Evolutionary conservation across 352 stramenopile species (phyloP).

Genomic region (Globisporangium acanthophoron): DNA sequence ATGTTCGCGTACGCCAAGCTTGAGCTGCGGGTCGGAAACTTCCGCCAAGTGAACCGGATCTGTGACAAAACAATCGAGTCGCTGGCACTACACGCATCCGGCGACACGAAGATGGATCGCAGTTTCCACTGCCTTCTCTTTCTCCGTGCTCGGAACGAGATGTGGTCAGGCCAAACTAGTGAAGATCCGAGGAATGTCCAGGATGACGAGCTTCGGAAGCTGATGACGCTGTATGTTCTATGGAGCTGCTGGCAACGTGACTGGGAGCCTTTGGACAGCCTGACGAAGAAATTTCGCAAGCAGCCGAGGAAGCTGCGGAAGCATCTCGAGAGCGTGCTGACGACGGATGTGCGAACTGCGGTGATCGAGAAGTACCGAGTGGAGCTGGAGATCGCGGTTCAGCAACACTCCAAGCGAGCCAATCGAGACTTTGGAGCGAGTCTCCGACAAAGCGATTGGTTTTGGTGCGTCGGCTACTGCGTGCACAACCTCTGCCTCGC

Average conservation of each 20-base stretch:
- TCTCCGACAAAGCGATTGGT: not conserved
- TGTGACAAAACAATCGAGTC: conserved; percentile 50
- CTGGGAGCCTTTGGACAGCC: conserved; percentile 25
- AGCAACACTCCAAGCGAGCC: conserved; percentile 16
- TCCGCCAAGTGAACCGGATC: conserved; percentile 38
- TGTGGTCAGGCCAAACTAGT: conserved; percentile 12
- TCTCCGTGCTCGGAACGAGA: conserved; percentile 33
- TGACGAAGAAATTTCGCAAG: conserved; percentile 34
- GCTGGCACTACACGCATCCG: conserved; percentile 8
- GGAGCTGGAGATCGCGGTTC: conserved; percentile 33
- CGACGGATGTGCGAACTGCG: conserved; percentile 13
- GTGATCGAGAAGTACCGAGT: conserved; percentile 36
- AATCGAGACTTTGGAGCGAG: not conserved
- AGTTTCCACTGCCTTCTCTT: conserved; percentile 52
- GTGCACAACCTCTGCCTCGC: conserved; percentile 59
- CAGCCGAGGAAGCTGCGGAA: conserved; percentile 6
- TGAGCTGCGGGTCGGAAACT: conserved; percentile 39
- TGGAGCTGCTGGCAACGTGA: conserved; percentile 29
- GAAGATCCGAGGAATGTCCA: not conserved
- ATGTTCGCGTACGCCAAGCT: conserved; percentile 51
- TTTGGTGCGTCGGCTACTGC: conserved; percentile 30
- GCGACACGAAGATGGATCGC: conserved; percentile 7
- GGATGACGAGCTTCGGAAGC: conserved; percentile 4
- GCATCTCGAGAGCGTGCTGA: conserved; percentile 18
- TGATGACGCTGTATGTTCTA: conserved; percentile 24